Conservation (phyloP, 106 monocot species). For the Dendrobium catenatum region DNA sequence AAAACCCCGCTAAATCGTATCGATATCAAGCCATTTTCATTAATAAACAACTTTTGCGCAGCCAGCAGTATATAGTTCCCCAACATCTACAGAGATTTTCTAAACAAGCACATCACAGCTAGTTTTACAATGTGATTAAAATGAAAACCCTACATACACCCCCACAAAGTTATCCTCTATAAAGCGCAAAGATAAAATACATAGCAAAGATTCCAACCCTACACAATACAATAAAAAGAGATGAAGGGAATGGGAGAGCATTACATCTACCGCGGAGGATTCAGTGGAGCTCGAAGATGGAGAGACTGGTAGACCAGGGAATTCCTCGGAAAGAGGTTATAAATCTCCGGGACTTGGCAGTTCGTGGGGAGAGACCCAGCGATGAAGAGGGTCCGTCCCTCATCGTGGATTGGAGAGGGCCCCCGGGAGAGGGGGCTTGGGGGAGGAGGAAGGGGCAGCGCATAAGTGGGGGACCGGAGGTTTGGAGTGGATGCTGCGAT, state of each 20-base stretch:
- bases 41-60: not conserved
- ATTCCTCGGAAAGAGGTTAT: slow-evolving; percentile 82
- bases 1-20: not conserved
- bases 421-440: not conserved
- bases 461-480: not conserved
- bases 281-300: slow-evolving; percentile 43
- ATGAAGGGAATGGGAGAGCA: not conserved
- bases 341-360: slow-evolving; percentile 58
- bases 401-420: slow-evolving; percentile 13
- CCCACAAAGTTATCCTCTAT: not conserved
- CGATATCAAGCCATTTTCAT: not conserved
- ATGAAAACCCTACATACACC: not conserved
- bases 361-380: slow-evolving; percentile 77
- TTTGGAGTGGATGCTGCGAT: not conserved
- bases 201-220: not conserved
- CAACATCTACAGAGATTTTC: not conserved
- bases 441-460: not conserved
- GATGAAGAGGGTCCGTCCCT: slow-evolving; percentile 63
- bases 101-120: not conserved
- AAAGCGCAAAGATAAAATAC: not conserved
- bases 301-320: slow-evolving; percentile 62
- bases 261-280: slow-evolving; percentile 32
- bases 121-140: not conserved
- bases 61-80: not conserved
- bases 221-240: not conserved